Evolutionary conservation across 2,329 filamentous ascomycete genomes (phyloP), one percentile per base, ranked within the genome.

Genomic region (Chaetomiaceae sp.): DNA sequence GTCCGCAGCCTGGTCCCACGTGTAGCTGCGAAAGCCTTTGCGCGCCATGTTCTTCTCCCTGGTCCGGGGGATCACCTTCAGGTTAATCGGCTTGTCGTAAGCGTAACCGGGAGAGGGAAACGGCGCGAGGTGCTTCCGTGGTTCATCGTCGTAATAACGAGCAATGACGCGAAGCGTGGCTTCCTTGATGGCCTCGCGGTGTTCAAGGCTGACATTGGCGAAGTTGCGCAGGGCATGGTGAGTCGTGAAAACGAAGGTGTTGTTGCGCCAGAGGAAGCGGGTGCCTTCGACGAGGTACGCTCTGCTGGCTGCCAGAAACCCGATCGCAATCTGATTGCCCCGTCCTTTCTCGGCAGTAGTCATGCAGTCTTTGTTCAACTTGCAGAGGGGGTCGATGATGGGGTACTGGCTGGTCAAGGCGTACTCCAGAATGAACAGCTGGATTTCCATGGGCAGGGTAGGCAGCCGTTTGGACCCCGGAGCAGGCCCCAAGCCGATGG

Each of bases 161-260:
- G 75, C 76, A 48, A 79, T 71, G 55, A 79, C 63, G 34, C 76
- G 74, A 33, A 79, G 62, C 22, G 65, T 77, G 55, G 75, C 60
- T 46, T 70, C 62, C 19, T 65, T 65, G 44, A 80, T 67, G 10
- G 63, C 59, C 26, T 66, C 59, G 14, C 76, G 72, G 46, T 68
- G 68, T 4, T 60, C 47, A 10, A 66, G 47, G 36, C 66, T 62
- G 29, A 79, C 60, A 24, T 74, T 70, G 38, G 66, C 62, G 53
- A 80, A 78, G 39, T 70, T 67, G 32, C 67, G 68, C 5, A 80
- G 60, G 3, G 73, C 66, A 30, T 70, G 65, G 20, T 69, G 69
- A n/a, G 66, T 72, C 0, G 76, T 80, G 60, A 80, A 80, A 19
- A 70, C 60, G 52, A 79, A 79, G 0, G 62, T 61, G 56, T 80